Conservation (phyloP, 331 rosid genomes). For the Telfairia occidentalis region DNA sequence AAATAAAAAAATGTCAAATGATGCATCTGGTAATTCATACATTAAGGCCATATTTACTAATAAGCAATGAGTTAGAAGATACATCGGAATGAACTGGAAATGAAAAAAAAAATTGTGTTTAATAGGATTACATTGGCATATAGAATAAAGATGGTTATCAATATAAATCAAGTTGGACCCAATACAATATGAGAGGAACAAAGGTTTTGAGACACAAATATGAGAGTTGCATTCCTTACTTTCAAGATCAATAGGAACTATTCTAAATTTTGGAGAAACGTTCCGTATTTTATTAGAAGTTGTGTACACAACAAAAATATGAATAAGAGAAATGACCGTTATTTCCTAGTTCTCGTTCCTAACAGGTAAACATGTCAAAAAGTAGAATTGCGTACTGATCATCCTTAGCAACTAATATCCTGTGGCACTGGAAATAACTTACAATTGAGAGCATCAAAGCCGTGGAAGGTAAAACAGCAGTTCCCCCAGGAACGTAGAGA, state of each 20-base stretch:
- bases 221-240: neutral
- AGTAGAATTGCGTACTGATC: neutral
- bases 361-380: slow-evolving; percentile 1
- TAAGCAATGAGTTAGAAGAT: slow-evolving; percentile 4
- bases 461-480: slow-evolving; percentile 96
- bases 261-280: neutral
- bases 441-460: slow-evolving; percentile 96
- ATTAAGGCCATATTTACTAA: slow-evolving; percentile 4
- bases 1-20: slow-evolving; percentile 15
- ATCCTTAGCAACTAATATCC: neutral
- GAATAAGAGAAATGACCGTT: neutral
- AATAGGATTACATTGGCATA: neutral
- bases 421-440: slow-evolving; percentile 29
- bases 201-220: neutral
- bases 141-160: neutral
- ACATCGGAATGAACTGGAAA: neutral
- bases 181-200: neutral
- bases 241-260: neutral
- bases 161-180: neutral
- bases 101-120: neutral
- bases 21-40: slow-evolving; percentile 8
- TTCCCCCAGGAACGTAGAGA: slow-evolving; percentile 97
- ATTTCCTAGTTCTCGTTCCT: neutral
- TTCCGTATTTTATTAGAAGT: neutral
- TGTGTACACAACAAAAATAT: neutral